These are phyloP conservation scores for Mortierella sp. DNA, from an alignment of 371 early-diverging fungal genomes.

Conservation along the genomic window DNA sequence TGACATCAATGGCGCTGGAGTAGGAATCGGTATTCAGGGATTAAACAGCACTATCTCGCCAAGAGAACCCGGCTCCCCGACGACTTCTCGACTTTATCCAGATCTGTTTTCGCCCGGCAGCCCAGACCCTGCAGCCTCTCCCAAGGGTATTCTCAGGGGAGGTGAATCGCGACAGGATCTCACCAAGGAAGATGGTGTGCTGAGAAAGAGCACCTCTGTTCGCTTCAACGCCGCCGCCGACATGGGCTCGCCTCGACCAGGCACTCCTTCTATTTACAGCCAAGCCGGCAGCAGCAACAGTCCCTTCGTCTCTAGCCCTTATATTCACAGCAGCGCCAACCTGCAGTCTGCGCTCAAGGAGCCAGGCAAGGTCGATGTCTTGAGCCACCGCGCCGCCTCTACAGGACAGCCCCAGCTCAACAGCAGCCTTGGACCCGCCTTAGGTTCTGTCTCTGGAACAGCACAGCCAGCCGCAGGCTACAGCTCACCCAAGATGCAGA, in stretches of 20 bases:
- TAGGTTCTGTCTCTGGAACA: constrained; percentile 48
- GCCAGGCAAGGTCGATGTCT: constrained; percentile 34
- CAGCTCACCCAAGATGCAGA: constrained; percentile 22
- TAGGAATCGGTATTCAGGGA: constrained; percentile 13
- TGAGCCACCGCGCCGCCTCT: constrained; percentile 29
- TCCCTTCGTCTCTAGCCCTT: constrained; percentile 20
- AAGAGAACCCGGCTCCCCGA: constrained; percentile 4
- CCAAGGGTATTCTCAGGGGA: constrained; percentile 25
- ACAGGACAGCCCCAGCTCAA: constrained; percentile 18
- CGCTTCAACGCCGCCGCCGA: constrained; percentile 30
- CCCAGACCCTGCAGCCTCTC: neutral
- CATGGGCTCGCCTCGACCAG: constrained; percentile 23
- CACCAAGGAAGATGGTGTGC: constrained; percentile 17
- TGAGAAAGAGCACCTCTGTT: constrained; percentile 24
- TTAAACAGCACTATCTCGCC: neutral
- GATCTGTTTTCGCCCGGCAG: neutral
- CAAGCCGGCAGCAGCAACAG: constrained; percentile 19
- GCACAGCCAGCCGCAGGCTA: constrained; percentile 15
- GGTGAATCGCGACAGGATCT: constrained; percentile 23
- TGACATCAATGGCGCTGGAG: neutral
- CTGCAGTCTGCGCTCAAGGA: constrained; percentile 38
- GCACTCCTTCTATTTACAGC: constrained; percentile 35
- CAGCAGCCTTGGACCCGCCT: constrained; percentile 50
- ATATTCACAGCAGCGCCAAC: constrained; percentile 17
- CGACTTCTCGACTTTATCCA: constrained; percentile 9